Base-by-base conservation (phyloP, 768 basidiomycete species). In the Lentinus brumalis region DNA sequence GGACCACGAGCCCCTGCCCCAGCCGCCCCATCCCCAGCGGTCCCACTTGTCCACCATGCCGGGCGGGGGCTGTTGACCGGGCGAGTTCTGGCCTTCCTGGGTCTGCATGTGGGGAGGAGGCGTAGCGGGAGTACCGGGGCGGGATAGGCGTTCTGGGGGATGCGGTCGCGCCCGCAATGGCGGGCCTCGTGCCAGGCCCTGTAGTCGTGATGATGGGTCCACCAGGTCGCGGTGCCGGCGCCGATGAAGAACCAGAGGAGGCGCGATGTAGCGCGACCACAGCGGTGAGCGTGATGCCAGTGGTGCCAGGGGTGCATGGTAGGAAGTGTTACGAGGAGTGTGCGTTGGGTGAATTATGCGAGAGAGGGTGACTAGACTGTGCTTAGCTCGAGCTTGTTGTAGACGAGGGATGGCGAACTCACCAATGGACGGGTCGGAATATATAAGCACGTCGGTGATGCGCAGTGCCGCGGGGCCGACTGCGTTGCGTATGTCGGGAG, bases 161-260 rank as follows among this genome's bases (percentile, higher is more conserved):
- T 68, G 60, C 42, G 63, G 63, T 63, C 63, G 40, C 73, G 69
- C 64, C 66, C 68, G 54, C 73, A 63, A 53, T 70, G 72, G 50
- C 68, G 71, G 26, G 69, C 69, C 63, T 56, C 30, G 29, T 44
- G 29, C 63, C 59, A 60, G 14, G 35, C 51, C 9, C 15, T 26
- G 16, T 68, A 66, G 41, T 79, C 78, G 64, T 77, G 77, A 70
- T 77, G 79, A 71, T 78, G 71, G 71, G 62, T 47, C 57, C 56
- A 81, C 63, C 72, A 75, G 26, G 71, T 69, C 0, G 76, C 75
- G 30, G 63, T 66, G 3, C 74, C 75, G 6, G 84, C 87, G 60
- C 89, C 89, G 64, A 89, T 18, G 66, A 80, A 9, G 77, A 91
- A 88, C 89, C 89, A 91, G 70, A 90, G 32, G 56, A 88, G 44